Conservation (phyloP, 371 early-diverging fungal species). For the Funneliformis caledonium region DNA sequence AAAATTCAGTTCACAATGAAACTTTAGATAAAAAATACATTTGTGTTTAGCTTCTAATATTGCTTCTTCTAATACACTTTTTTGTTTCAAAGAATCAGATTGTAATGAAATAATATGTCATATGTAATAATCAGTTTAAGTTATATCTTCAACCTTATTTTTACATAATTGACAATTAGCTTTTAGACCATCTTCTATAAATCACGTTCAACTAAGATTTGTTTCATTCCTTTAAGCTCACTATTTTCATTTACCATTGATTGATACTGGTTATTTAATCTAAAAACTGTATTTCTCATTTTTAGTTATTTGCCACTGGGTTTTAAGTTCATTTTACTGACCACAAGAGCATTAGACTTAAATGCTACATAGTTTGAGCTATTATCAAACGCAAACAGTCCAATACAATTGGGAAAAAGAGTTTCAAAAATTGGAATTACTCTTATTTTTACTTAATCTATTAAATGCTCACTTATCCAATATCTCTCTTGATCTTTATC, state of each 20-base stretch:
- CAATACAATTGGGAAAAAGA: neutral
- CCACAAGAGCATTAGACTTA: neutral
- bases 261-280: neutral
- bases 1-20: neutral
- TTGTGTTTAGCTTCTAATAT: neutral
- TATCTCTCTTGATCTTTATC: neutral
- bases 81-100: neutral
- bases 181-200: neutral
- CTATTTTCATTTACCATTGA: neutral
- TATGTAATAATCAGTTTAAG: neutral
- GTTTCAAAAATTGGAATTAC: neutral
- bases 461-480: slow-evolving; percentile 1
- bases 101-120: neutral
- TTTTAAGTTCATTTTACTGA: neutral
- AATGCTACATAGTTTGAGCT: neutral
- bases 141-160: neutral
- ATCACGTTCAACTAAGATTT: neutral
- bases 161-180: neutral
- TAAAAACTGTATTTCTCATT: neutral
- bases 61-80: neutral
- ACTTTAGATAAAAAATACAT: neutral
- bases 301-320: neutral
- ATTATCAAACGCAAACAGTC: neutral
- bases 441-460: neutral
- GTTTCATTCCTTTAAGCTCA: neutral